These are phyloP conservation scores for Diophrys sp. DNA, from an alignment of 73 alveolate genomes.

Conservation along the genomic window DNA sequence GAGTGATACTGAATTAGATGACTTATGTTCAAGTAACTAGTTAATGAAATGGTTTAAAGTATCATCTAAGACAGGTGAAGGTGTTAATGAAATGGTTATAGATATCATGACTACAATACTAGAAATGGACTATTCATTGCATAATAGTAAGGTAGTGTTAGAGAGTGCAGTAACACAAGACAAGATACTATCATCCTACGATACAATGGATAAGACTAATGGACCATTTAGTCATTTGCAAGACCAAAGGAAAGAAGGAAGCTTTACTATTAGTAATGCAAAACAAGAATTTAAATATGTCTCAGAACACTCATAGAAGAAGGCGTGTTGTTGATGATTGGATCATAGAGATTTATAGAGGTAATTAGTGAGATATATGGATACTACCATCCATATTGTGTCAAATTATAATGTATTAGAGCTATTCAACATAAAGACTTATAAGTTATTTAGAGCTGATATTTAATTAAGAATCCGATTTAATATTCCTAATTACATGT, in stretches of 20 bases:
- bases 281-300: too few species aligned
- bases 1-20: background rate
- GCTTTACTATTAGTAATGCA: background rate
- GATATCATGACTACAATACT: background rate
- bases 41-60: background rate
- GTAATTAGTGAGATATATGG: too few species aligned
- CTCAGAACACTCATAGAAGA: too few species aligned
- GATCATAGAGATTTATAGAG: too few species aligned
- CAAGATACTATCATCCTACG: background rate
- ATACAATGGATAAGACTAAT: background rate
- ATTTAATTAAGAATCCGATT: too few species aligned
- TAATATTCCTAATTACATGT: too few species aligned
- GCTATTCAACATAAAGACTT: too few species aligned
- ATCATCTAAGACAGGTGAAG: background rate
- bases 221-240: background rate
- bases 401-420: too few species aligned
- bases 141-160: background rate
- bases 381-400: too few species aligned
- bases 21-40: background rate
- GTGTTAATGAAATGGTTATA: background rate
- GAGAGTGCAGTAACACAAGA: background rate
- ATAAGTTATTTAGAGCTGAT: too few species aligned
- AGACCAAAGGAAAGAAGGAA: background rate
- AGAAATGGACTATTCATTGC: background rate
- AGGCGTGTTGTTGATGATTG: too few species aligned